Evolutionary conservation across 2,329 filamentous ascomycete genomes (phyloP).

Genomic region (Penicillium sp.): DNA sequence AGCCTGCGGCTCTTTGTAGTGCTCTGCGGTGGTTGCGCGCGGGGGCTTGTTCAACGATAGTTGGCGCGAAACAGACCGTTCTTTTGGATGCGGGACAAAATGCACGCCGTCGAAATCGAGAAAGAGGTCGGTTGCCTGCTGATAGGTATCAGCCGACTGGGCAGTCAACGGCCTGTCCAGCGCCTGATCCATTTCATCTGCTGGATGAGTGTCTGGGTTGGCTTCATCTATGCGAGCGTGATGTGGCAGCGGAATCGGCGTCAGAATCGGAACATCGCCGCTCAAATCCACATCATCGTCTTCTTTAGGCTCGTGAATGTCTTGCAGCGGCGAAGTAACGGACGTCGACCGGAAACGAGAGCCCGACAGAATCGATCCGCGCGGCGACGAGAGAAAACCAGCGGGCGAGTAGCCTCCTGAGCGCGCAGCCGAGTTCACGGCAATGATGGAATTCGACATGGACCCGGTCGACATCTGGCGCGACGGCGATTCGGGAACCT

Average conservation of each 20-base stretch:
- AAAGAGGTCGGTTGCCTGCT: slow-evolving; percentile 42
- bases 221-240: not conserved
- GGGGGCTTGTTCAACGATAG: slow-evolving; percentile 38
- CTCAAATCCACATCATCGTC: slow-evolving; percentile 15
- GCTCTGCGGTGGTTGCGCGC: slow-evolving; percentile 35
- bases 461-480: slow-evolving; percentile 36
- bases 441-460: slow-evolving; percentile 39
- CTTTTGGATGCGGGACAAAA: slow-evolving; percentile 30
- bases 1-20: slow-evolving; percentile 45
- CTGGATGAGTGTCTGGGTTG: not conserved
- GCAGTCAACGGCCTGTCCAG: slow-evolving; percentile 35
- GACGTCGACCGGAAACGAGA: slow-evolving; percentile 35
- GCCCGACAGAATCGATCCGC: slow-evolving; percentile 40
- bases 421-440: slow-evolving; percentile 31
- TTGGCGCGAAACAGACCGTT: slow-evolving; percentile 24
- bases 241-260: not conserved
- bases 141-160: slow-evolving; percentile 45
- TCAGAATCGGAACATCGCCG: slow-evolving; percentile 18
- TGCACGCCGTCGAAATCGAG: slow-evolving; percentile 51
- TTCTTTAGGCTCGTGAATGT: slow-evolving; percentile 39
- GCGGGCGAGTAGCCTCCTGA: slow-evolving; percentile 39
- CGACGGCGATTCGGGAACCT: slow-evolving; percentile 15
- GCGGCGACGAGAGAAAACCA: slow-evolving; percentile 36
- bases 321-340: slow-evolving; percentile 33
- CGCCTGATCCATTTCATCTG: not conserved